phyloP scores from a whole-genome alignment of 371 early-diverging fungal genomes.

The Coemansia sp. region DNA sequence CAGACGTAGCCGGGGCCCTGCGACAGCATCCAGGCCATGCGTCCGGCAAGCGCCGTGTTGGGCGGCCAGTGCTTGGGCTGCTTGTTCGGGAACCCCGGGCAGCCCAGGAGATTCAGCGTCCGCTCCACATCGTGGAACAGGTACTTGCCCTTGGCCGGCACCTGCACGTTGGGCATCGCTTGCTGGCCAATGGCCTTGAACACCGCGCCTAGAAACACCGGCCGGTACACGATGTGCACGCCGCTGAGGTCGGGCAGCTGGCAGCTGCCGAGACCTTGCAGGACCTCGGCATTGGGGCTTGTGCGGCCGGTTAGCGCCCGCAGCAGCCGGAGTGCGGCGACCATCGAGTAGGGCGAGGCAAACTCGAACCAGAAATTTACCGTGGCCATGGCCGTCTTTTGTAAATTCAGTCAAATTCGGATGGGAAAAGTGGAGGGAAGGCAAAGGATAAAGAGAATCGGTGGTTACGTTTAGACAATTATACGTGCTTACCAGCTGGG shows the following conservation, averaged over 20 bases:
- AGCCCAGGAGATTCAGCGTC: conserved; percentile 18
- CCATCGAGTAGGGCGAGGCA: conserved; percentile 50
- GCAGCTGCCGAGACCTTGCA: conserved; percentile 14
- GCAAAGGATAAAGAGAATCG: too few relatives aligned
- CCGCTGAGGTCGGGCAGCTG: conserved; percentile 25
- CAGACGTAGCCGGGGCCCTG: conserved; percentile 26
- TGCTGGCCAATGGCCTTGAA: conserved; percentile 38
- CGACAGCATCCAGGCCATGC: conserved; percentile 42
- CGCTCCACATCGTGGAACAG: conserved; percentile 45
- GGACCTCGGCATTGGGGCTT: background rate
- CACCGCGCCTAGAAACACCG: conserved; percentile 36
- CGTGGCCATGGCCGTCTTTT: background rate
- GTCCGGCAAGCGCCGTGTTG: conserved; percentile 31
- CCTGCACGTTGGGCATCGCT: conserved; percentile 25
- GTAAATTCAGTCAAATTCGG: background rate
- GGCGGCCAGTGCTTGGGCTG: conserved; percentile 37
- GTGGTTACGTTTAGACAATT: too few relatives aligned
- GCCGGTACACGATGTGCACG: conserved; percentile 29
- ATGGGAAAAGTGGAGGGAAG: too few relatives aligned
- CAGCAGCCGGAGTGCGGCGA: conserved; percentile 42
- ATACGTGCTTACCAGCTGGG: too few relatives aligned
- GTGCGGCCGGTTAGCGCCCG: conserved; percentile 23
- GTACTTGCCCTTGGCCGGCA: conserved; percentile 33
- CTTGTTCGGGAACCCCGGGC: conserved; percentile 23
- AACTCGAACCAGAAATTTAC: conserved; percentile 51